phyloP scores from a whole-genome alignment of 2,329 filamentous ascomycete genomes.

The Pyricularia pennisetigena region DNA sequence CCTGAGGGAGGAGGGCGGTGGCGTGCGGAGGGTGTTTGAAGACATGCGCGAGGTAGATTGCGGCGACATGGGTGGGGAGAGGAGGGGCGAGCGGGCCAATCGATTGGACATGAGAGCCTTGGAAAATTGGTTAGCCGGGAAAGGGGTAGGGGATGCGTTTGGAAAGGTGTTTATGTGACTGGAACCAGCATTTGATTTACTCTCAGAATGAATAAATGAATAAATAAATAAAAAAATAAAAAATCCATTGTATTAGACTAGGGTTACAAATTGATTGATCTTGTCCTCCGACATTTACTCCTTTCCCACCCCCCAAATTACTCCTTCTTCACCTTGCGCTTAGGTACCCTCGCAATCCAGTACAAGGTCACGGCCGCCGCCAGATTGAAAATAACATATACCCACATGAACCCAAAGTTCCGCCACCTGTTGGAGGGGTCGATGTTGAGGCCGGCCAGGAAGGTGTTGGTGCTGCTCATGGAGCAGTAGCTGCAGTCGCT shows the following conservation, averaged over 20 bases:
- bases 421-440: conserved; percentile 54
- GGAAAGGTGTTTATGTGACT: neutral
- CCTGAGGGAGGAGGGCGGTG: neutral
- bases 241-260: too few species aligned
- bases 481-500: conserved; percentile 48
- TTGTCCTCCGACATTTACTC: too few species aligned
- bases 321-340: conserved; percentile 12
- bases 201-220: too few species aligned
- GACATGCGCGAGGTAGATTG: neutral
- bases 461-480: conserved; percentile 40
- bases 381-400: conserved; percentile 43
- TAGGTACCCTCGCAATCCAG: conserved; percentile 14
- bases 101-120: neutral
- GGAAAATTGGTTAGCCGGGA: neutral
- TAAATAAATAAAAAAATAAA: neutral
- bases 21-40: neutral
- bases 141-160: neutral
- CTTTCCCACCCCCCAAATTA: too few species aligned
- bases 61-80: neutral
- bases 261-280: too few species aligned
- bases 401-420: conserved; percentile 53
- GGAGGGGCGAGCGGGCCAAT: neutral
- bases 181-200: too few species aligned
- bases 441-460: conserved; percentile 36
- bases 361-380: conserved; percentile 28